A percentile compares a stretch with the other conserved stretches of the same genome.
These are phyloP conservation scores for Bertia moriformis DNA, from an alignment of 2,329 filamentous ascomycete genomes.

Conservation along the genomic window DNA sequence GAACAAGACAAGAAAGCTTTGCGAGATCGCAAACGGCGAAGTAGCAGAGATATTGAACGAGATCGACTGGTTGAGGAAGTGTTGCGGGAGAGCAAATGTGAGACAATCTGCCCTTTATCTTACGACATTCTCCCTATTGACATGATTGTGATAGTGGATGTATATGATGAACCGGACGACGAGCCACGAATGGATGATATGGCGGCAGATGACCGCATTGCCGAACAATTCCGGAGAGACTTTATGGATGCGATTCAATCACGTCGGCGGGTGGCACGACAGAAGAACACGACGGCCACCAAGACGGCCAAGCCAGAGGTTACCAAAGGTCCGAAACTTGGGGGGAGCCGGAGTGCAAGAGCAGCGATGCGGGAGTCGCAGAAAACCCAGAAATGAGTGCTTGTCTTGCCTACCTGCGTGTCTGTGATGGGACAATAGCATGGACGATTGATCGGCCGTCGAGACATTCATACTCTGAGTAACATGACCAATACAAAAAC, in stretches of 20 bases:
- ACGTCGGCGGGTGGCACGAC: constrained; percentile 20
- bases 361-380: constrained; percentile 42
- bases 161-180: constrained; percentile 23
- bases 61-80: constrained; percentile 40
- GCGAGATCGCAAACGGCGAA: constrained; percentile 27
- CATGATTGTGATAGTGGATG: constrained; percentile 21
- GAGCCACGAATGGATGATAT: constrained; percentile 24
- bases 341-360: constrained; percentile 43
- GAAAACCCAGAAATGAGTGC: constrained; percentile 25
- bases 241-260: constrained; percentile 41
- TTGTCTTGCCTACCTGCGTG: too few relatives aligned
- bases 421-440: too few relatives aligned
- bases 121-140: neutral
- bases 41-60: constrained; percentile 33
- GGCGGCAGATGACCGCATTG: neutral
- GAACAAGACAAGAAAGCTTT: constrained; percentile 21
- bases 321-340: constrained; percentile 41
- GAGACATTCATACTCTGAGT: too few relatives aligned
- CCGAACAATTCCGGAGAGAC: constrained; percentile 31
- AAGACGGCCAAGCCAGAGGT: constrained; percentile 16
- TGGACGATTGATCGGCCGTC: too few relatives aligned
- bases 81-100: constrained; percentile 36
- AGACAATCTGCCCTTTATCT: constrained; percentile 8
- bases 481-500: too few relatives aligned
- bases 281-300: constrained; percentile 18